phyloP scores from a whole-genome alignment of 306 rosid species.

The Glycine tomentella region DNA sequence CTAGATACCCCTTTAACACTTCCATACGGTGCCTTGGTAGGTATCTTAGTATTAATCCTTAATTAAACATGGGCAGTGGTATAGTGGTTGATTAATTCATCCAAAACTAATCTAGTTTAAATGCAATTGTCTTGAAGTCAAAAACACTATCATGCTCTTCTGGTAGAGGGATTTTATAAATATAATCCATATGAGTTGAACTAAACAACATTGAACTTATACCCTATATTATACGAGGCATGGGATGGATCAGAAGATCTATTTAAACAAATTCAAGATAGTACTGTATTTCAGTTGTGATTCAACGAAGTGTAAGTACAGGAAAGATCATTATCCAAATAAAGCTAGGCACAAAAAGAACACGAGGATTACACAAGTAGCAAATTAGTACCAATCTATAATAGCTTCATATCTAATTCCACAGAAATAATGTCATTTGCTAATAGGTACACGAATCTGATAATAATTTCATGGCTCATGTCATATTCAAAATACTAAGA shows the following conservation, averaged over 20 bases:
- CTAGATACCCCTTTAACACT: too few relatives aligned
- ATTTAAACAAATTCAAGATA: constrained; percentile 9
- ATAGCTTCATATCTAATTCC: neutral
- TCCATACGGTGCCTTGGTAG: too few relatives aligned
- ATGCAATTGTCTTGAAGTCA: neutral
- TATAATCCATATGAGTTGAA: too few relatives aligned
- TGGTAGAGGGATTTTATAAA: too few relatives aligned
- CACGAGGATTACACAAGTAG: neutral
- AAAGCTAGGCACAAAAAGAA: neutral
- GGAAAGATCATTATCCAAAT: neutral
- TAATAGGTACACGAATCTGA: too few relatives aligned
- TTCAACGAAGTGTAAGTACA: constrained; percentile 20
- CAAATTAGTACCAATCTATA: neutral
- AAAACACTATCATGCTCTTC: neutral
- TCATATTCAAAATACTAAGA: neutral
- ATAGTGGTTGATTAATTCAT: too few relatives aligned
- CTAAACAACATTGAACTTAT: neutral
- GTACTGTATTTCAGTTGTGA: neutral
- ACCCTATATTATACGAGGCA: neutral
- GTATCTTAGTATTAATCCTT: neutral
- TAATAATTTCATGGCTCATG: neutral
- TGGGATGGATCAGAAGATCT: neutral
- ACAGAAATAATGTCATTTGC: neutral
- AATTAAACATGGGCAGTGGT: neutral
- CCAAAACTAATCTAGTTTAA: too few relatives aligned